Evolutionary conservation across 2,329 filamentous ascomycete species (phyloP).

Genomic region (Alternaria viburni): DNA sequence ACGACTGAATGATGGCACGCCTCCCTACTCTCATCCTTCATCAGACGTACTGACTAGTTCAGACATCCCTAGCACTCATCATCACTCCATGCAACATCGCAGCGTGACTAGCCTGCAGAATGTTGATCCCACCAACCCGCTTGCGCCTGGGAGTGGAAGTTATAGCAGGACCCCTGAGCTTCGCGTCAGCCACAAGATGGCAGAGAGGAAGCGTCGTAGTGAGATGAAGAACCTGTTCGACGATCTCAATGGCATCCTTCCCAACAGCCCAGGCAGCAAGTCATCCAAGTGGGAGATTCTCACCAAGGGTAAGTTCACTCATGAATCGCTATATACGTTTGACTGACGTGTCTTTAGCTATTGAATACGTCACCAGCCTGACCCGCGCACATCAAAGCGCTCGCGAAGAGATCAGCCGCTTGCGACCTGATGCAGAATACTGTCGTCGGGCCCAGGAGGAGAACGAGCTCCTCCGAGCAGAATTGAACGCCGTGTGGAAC

Average conservation of each 20-base stretch:
- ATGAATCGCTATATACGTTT: conserved; percentile 1
- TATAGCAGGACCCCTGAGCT: conserved; percentile 85
- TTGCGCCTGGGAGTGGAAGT: conserved; percentile 67
- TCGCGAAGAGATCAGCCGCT: conserved; percentile 47
- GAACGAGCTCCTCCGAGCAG: conserved; percentile 55
- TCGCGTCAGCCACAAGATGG: conserved; percentile 82
- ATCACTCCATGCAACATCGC: conserved; percentile 78
- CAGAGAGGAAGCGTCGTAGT: conserved; percentile 80
- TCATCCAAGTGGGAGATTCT: conserved; percentile 90
- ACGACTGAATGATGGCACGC: conserved; percentile 68
- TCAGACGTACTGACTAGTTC: conserved; percentile 28
- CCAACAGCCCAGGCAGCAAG: conserved; percentile 81
- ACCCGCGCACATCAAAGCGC: conserved; percentile 49
- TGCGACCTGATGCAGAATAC: conserved; percentile 54
- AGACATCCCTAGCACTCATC: conserved; percentile 63
- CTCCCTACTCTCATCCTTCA: conserved; percentile 10
- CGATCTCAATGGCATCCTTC: conserved; percentile 77
- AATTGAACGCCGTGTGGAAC: conserved; percentile 55
- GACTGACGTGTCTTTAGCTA: conserved; percentile 46
- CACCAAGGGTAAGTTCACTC: conserved; percentile 71
- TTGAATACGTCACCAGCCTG: conserved; percentile 56
- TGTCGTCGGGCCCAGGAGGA: conserved; percentile 54
- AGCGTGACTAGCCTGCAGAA: conserved; percentile 70
- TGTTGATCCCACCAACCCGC: conserved; percentile 61
- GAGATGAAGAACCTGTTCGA: conserved; percentile 92